phyloP scores from a whole-genome alignment of 2,329 filamentous ascomycete genomes.

The Ophiostoma perfectum region DNA sequence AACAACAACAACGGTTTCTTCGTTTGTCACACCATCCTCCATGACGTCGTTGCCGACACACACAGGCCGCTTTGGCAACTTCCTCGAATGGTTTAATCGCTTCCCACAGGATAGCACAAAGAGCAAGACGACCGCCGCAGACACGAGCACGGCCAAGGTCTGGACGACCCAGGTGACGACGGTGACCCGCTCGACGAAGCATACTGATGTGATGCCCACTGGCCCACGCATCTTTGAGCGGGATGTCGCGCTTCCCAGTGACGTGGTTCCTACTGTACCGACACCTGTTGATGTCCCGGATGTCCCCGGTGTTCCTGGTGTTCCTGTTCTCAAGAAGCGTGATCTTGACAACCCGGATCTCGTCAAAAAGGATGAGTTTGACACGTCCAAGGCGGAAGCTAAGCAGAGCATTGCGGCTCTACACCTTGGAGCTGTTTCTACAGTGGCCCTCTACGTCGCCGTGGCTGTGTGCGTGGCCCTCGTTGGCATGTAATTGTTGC shows the following conservation, averaged over 20 bases:
- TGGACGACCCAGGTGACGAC: neutral
- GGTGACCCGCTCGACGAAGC: conserved; percentile 9
- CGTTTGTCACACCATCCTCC: neutral
- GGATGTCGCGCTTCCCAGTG: neutral
- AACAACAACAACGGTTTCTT: neutral
- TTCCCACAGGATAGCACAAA: neutral
- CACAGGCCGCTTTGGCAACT: neutral
- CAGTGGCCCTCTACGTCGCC: neutral
- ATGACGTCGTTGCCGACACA: neutral
- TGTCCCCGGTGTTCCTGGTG: neutral
- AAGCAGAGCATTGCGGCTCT: neutral
- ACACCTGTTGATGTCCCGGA: neutral
- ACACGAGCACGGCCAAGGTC: neutral
- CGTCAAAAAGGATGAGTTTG: neutral
- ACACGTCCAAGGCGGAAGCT: neutral
- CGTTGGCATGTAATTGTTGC: neutral
- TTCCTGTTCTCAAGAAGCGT: neutral
- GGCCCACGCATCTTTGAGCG: conserved; percentile 8
- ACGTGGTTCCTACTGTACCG: neutral
- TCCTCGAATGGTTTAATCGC: conserved; percentile 9
- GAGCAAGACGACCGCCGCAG: neutral
- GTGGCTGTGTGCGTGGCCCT: neutral
- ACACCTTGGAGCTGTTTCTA: neutral
- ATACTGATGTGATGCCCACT: neutral
- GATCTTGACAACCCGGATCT: neutral